A percentile compares a stretch with the other conserved stretches of the same genome.
Conservation (phyloP, 1,284 basidiomycete species). For the Puccinia novopanici region DNA sequence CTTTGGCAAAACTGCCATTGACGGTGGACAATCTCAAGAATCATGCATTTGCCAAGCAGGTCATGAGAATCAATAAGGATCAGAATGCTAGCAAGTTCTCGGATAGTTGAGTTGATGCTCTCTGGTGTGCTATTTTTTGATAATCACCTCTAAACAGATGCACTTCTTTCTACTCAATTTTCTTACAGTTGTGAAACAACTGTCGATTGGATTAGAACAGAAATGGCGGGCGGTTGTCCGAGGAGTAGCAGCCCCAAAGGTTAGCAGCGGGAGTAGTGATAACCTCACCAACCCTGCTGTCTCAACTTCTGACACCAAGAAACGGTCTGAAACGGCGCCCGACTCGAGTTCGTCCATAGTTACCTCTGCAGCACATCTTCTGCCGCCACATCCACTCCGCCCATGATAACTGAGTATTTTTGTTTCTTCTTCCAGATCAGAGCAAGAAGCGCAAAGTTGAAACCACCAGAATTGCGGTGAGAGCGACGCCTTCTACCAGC, state of each 20-base stretch:
- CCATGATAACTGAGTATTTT: no score
- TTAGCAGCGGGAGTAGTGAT: slow-evolving; percentile 8
- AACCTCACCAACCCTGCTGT: background rate
- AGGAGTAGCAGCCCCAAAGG: slow-evolving; percentile 21
- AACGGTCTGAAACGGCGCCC: no score
- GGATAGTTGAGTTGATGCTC: slow-evolving; percentile 34
- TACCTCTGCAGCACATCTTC: no score
- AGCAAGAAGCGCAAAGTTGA: slow-evolving; percentile 50
- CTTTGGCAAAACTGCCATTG: slow-evolving; percentile 44
- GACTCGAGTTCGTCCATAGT: no score
- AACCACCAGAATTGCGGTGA: background rate
- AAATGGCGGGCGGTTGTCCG: slow-evolving; percentile 34
- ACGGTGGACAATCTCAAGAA: slow-evolving; percentile 44
- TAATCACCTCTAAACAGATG: slow-evolving; percentile 1
- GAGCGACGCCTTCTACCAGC: background rate
- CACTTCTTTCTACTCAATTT: background rate
- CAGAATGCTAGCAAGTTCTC: slow-evolving; percentile 38
- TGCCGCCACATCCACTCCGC: no score
- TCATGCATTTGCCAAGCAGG: slow-evolving; percentile 48
- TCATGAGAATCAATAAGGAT: slow-evolving; percentile 49
- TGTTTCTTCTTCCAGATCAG: no score
- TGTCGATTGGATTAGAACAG: no score
- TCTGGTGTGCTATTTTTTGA: background rate
- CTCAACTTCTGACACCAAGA: slow-evolving; percentile 31
- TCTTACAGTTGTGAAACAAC: slow-evolving; percentile 21